Evolutionary conservation across 2,329 filamentous ascomycete species (phyloP), one percentile per base, ranked within the genome.

Genomic region (Lasiodiplodia sp.): DNA sequence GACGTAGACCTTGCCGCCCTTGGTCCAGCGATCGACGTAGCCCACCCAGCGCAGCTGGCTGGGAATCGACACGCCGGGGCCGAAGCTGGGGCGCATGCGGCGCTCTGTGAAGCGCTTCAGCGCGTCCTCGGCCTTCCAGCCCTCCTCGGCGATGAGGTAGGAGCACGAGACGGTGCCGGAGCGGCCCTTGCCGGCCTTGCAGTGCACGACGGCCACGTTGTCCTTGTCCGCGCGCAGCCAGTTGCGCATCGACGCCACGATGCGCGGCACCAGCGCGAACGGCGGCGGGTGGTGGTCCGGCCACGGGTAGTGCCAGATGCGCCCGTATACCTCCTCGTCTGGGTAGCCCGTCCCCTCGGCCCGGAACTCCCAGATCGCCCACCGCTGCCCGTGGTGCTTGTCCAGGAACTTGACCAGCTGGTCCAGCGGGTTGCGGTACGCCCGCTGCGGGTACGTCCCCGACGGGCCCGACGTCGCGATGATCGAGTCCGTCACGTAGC

Each of bases 291-390:
- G 96, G 77, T 99, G 96, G 78, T 99, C 96, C 0, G 96, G 96
- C 89, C 93, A 99, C 0, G 96, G 96, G 76, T 94, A 98, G 81
- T 99, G 96, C 71, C 91, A 88, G 71, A 98, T 90, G 3, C 94
- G 87, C 40, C 88, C 87, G 78, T 97, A 93, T 1, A 99, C 95
- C 69, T 94, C 92, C 21, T 90, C 87, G 76, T 99, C 96, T 0
- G 94, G 94, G 75, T 99, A 99, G 1, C 96, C 96, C 0, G 96
- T 97, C 5, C 96, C 96, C 79, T 99, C 96, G 44, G 94, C 96
- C 56, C 96, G 90, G 75, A 99, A 99, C 81, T 99, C 96, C 93
- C 95, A 99, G 75, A 99, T 97, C 3, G 91, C 90, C 96, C 96
- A 99, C 71, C 96, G 84, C 31, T 89, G 82, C 34, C 87, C 91